A percentile compares a stretch with the other conserved stretches of the same genome.
These are phyloP conservation scores for Gossypium herbaceum DNA, from an alignment of 345 rosid species.

Conservation along the genomic window DNA sequence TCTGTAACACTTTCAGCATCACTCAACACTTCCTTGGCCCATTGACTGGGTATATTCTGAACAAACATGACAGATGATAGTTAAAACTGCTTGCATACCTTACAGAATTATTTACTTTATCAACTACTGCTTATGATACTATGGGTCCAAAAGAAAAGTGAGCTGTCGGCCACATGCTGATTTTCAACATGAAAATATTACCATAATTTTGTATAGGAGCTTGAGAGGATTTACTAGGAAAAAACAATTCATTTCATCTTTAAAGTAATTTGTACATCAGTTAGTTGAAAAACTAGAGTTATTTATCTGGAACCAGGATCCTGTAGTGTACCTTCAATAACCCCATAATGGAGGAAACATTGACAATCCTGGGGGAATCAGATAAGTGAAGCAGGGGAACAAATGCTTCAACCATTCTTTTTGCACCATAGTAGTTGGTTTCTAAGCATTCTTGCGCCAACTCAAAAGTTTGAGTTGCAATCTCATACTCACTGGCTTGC, in stretches of 20 bases:
- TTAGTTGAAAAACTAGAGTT: neutral
- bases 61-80: neutral
- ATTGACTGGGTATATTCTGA: constrained; percentile 22
- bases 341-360: constrained; percentile 29
- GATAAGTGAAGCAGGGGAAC: constrained; percentile 22
- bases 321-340: constrained; percentile 17
- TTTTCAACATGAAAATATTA: neutral
- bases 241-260: too few relatives aligned
- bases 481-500: constrained; percentile 8
- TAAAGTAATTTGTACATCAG: neutral
- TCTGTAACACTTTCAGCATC: constrained; percentile 28
- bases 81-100: neutral
- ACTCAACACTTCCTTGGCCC: constrained; percentile 19
- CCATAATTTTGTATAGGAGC: too few relatives aligned
- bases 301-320: neutral
- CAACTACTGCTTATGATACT: neutral
- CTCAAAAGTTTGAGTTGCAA: constrained; percentile 18
- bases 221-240: too few relatives aligned
- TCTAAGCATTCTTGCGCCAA: constrained; percentile 23
- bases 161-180: neutral
- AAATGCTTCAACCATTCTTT: constrained; percentile 23
- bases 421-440: constrained; percentile 30
- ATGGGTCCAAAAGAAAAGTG: neutral
- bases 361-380: constrained; percentile 28
- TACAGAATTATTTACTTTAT: neutral